Conservation (phyloP, 805 yeast species). For the Hanseniaspora taiwanica region DNA sequence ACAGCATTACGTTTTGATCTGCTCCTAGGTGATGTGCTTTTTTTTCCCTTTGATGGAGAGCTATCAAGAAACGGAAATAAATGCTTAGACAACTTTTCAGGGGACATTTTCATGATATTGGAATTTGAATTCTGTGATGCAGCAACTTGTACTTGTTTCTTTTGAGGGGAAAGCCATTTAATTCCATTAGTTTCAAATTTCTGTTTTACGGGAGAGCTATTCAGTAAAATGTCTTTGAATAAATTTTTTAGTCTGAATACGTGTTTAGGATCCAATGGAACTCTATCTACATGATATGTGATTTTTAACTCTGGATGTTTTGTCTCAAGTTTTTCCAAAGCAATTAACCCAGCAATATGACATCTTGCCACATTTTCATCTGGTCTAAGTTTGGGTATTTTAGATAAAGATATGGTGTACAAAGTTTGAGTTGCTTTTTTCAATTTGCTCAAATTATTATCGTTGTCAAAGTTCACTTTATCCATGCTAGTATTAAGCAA, state of each 20-base stretch:
- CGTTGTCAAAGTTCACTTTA: slow-evolving; percentile 14
- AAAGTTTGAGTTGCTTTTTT: slow-evolving; percentile 22
- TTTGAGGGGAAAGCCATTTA: not conserved
- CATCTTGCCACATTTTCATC: slow-evolving; percentile 51
- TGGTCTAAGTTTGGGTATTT: slow-evolving; percentile 34
- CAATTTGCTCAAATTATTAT: slow-evolving; percentile 17
- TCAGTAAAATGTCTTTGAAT: slow-evolving; percentile 30
- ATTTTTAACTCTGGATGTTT: slow-evolving; percentile 29
- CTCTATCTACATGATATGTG: slow-evolving; percentile 33
- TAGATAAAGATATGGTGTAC: slow-evolving; percentile 39
- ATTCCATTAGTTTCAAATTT: not conserved
- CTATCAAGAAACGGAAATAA: slow-evolving; percentile 11
- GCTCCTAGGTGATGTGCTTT: slow-evolving; percentile 7
- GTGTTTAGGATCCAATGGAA: slow-evolving; percentile 42
- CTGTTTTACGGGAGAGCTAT: slow-evolving; percentile 20
- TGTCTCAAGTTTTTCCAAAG: slow-evolving; percentile 36
- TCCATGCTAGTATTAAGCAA: not conserved
- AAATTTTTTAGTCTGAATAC: slow-evolving; percentile 31
- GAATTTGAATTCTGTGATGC: not conserved
- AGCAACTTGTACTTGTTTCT: not conserved
- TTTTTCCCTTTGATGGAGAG: slow-evolving; percentile 7
- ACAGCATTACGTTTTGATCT: too few relatives aligned
- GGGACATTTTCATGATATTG: slow-evolving; percentile 10
- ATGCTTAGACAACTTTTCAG: slow-evolving; percentile 16
- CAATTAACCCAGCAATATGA: slow-evolving; percentile 54